Evolutionary conservation across 2,329 filamentous ascomycete species (phyloP).

Genomic region (Penicillium polonicum): DNA sequence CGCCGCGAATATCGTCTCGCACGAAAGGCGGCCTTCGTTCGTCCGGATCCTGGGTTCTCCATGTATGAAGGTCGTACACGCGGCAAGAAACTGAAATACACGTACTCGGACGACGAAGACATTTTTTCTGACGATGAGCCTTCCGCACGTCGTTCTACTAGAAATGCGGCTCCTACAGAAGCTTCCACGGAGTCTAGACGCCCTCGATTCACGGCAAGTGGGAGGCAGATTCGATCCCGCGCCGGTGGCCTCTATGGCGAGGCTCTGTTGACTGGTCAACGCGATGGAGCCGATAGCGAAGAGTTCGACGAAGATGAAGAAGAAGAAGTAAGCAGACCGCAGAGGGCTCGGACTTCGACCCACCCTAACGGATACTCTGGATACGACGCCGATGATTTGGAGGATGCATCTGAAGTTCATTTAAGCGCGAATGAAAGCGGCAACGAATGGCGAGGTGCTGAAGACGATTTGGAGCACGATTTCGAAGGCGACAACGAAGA

Average conservation of each 20-base stretch:
- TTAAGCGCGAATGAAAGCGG: constrained; percentile 57
- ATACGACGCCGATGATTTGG: constrained; percentile 63
- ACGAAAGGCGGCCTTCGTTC: constrained; percentile 81
- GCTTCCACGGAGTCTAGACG: constrained; percentile 68
- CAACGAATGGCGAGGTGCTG: constrained; percentile 72
- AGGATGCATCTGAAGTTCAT: constrained; percentile 64
- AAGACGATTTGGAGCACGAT: constrained; percentile 69
- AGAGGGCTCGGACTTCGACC: constrained; percentile 37
- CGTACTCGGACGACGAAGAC: constrained; percentile 85
- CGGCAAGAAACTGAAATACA: constrained; percentile 95
- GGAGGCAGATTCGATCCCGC: constrained; percentile 68
- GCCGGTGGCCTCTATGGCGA: constrained; percentile 57
- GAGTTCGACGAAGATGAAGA: constrained; percentile 42
- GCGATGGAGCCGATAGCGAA: constrained; percentile 43
- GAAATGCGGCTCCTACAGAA: constrained; percentile 67
- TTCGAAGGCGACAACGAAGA: constrained; percentile 56
- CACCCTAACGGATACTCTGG: constrained; percentile 43
- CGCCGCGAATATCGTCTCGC: constrained; percentile 86
- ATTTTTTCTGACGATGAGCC: constrained; percentile 62
- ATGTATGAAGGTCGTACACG: constrained; percentile 94
- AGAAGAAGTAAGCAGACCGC: constrained; percentile 38
- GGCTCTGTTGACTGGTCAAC: constrained; percentile 55
- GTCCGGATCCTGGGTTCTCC: constrained; percentile 85
- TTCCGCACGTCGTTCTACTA: constrained; percentile 61
- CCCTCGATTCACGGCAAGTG: constrained; percentile 75